Evolutionary conservation across 306 rosid species (phyloP), one percentile per base, ranked within the genome.

Genomic region (Ochetophila trinervis): DNA sequence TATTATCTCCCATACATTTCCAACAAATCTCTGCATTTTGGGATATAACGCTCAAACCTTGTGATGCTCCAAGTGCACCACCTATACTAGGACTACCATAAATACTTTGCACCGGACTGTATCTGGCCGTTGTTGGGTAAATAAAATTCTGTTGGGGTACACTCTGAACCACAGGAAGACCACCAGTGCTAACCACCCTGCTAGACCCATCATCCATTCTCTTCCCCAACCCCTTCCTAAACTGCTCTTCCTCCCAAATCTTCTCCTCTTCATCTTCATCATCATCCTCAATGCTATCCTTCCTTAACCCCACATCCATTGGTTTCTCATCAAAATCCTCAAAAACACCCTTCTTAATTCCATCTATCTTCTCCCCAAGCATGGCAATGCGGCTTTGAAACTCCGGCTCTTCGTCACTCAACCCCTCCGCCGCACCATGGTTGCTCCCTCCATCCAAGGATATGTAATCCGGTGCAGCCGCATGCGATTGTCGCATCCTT

Each of bases 161-260:
- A 82, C 50, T 78, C 44, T 82, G 88, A 67, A 74, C 84, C 19
- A 77, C 84, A 73, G 90, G 70, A 69, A 79, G 82, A 66, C 77
- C 80, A 62, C 77, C 80, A 62, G 35, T 54, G 42, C 63, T 69
- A 52, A 61, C 74, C 20, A 62, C 93, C 78, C 96, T 32, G 60
- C 67, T 62, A 71, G 87, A 22, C 50, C 96, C 92, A 68, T 93
- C 91, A 74, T 89, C 98, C 86, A 82, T 80, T 70, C 94, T 86
- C 84, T 93, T 93, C 72, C 98, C 98, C 79, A 93, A 66, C 3
- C 95, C 98, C 83, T 93, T 93, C 76, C 96, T 80, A 67, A 93
- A 78, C 84, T 93, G 98, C 74, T 87, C 98, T 37, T 87, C 94
- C 72, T 93, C 98, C 98, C 98, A 93, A 79, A 87, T 69, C 57